Percentiles rank a stretch among this genome's conserved stretches.
Conservation (phyloP, 2,329 filamentous ascomycete species). For the Gaeumannomyces tritici region DNA sequence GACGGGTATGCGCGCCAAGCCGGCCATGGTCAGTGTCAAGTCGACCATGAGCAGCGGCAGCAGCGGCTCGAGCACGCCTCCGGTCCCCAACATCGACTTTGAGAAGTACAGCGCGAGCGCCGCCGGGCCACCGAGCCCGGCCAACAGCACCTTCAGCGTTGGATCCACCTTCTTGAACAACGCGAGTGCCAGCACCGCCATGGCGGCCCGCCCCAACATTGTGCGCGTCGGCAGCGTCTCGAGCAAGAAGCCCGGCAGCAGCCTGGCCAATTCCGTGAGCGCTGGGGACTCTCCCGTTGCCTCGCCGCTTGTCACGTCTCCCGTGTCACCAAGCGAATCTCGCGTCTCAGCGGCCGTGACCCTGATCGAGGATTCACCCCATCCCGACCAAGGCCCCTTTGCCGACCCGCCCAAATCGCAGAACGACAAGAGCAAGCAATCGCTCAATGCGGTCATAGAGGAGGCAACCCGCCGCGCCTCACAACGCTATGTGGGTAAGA, state of each 20-base stretch:
- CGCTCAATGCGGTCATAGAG: conserved; percentile 46
- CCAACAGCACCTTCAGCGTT: conserved; percentile 52
- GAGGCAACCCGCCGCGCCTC: conserved; percentile 35
- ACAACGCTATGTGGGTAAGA: conserved; percentile 21
- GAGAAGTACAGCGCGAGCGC: conserved; percentile 38
- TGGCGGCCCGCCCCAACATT: conserved; percentile 47
- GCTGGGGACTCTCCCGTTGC: neutral
- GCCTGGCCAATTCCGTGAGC: conserved; percentile 8
- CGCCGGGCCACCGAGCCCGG: conserved; percentile 39
- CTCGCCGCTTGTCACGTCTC: neutral
- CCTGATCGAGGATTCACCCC: conserved; percentile 39
- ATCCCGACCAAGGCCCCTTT: conserved; percentile 48
- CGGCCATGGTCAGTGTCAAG: conserved; percentile 88
- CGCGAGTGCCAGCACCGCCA: conserved; percentile 47
- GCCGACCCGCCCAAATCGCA: conserved; percentile 38
- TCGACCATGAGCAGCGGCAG: conserved; percentile 49
- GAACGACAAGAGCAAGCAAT: conserved; percentile 28
- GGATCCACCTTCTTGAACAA: conserved; percentile 61
- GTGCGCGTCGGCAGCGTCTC: conserved; percentile 43
- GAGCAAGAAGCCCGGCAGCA: conserved; percentile 31
- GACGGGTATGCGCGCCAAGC: conserved; percentile 78
- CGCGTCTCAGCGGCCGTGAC: conserved; percentile 32
- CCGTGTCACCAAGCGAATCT: neutral
- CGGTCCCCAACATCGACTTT: conserved; percentile 63
- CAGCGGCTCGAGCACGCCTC: conserved; percentile 48